These are phyloP conservation scores for Capsella rubella DNA, from an alignment of 441 rosid species.

Conservation along the genomic window DNA sequence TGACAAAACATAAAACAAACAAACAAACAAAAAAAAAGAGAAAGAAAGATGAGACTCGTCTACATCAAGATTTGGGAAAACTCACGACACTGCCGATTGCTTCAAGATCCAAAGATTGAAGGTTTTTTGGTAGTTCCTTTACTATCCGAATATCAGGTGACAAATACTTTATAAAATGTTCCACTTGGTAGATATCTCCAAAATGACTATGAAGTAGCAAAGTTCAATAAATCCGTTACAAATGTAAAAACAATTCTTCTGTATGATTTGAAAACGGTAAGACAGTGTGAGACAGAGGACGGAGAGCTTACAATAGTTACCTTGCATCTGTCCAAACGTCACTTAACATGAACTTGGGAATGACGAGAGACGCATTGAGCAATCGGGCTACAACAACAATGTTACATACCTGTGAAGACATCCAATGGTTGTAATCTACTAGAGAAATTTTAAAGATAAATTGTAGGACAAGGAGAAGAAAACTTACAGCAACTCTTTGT, in stretches of 20 bases:
- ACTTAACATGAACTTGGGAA: conserved; percentile 93
- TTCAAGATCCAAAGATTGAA: conserved; percentile 81
- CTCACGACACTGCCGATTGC: conserved; percentile 93
- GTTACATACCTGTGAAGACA: conserved; percentile 79
- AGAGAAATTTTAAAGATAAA: background rate
- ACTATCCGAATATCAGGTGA: conserved; percentile 85
- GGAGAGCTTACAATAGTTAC: conserved; percentile 52
- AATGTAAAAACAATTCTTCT: conserved; percentile 5
- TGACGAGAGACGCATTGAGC: conserved; percentile 86
- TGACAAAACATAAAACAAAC: conserved; percentile 28
- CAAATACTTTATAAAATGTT: conserved; percentile 77
- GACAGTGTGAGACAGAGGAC: conserved; percentile 29
- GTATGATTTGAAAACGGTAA: conserved; percentile 1
- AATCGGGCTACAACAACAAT: conserved; percentile 85
- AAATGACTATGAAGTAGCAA: conserved; percentile 70
- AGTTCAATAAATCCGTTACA: conserved; percentile 16
- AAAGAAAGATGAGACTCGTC: conserved; percentile 37
- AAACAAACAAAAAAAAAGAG: background rate
- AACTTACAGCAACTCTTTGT: conserved; percentile 95
- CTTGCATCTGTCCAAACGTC: conserved; percentile 94
- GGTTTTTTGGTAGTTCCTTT: conserved; percentile 78
- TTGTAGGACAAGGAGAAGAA: conserved; percentile 23
- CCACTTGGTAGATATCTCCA: conserved; percentile 88
- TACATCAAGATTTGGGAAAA: conserved; percentile 15
- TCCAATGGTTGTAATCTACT: conserved; percentile 27